Conservation (phyloP, 345 rosid genomes). For the Hibiscus tridactylites region DNA sequence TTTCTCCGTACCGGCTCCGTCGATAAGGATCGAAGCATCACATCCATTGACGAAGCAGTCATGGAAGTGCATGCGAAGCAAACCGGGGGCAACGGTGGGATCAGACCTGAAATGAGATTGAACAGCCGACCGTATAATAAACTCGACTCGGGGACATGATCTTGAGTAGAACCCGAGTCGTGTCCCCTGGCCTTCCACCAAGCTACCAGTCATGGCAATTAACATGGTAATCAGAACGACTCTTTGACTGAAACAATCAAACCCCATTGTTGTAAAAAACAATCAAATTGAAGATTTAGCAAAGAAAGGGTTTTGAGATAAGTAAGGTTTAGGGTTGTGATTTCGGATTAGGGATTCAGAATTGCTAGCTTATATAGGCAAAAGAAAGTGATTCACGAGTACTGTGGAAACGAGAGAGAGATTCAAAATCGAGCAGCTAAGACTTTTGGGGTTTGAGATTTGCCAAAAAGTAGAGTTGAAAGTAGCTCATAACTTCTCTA, state of each 20-base stretch:
- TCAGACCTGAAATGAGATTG: slow-evolving; percentile 20
- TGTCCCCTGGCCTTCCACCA: slow-evolving; percentile 20
- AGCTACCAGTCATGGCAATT: slow-evolving; percentile 7
- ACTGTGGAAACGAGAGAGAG: neutral
- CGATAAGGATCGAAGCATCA: slow-evolving; percentile 40
- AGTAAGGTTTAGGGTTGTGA: neutral
- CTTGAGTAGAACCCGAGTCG: slow-evolving; percentile 30
- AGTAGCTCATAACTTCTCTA: neutral
- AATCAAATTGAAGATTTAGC: neutral
- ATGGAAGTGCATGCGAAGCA: slow-evolving; percentile 53
- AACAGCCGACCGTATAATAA: slow-evolving; percentile 33
- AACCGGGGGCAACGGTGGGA: slow-evolving; percentile 35
- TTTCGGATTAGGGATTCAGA: neutral
- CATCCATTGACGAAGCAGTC: slow-evolving; percentile 50
- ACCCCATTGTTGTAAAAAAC: neutral
- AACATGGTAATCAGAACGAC: neutral
- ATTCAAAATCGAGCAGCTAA: neutral
- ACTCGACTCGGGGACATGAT: slow-evolving; percentile 38
- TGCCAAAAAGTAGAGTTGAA: neutral
- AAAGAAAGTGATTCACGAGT: neutral
- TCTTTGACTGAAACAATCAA: neutral
- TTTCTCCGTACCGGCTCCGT: slow-evolving; percentile 37
- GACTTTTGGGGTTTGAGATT: neutral
- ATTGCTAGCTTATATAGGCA: neutral
- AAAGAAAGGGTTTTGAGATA: neutral